A percentile compares a stretch with the other conserved stretches of the same genome.
Conservation (phyloP, 2,329 filamentous ascomycete genomes). For the Phoma sp. region DNA sequence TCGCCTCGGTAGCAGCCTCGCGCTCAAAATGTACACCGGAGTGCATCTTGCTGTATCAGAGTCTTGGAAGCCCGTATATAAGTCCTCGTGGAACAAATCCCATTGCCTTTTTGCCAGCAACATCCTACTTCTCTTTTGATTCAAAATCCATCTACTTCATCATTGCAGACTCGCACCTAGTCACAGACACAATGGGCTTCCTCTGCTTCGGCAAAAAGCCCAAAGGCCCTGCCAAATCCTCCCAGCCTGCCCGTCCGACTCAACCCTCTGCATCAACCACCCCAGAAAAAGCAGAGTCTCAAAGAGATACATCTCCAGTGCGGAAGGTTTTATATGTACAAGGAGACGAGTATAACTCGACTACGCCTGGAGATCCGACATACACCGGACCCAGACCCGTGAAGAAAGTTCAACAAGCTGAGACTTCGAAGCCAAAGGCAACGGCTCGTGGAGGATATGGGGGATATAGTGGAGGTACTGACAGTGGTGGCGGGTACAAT, state of each 20-base stretch:
- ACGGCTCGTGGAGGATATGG: background rate
- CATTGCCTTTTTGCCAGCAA: background rate
- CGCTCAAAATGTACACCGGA: background rate
- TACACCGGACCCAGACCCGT: no score
- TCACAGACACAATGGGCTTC: background rate
- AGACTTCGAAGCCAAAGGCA: no score
- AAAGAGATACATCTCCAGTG: no score
- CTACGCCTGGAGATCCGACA: no score
- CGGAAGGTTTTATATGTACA: no score
- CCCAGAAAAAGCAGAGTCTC: background rate
- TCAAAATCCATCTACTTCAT: background rate
- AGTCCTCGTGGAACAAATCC: background rate
- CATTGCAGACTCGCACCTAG: background rate
- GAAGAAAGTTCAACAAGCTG: no score
- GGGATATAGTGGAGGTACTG: background rate
- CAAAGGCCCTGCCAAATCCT: background rate
- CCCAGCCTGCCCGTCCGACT: background rate
- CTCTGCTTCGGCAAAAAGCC: conserved; percentile 10
- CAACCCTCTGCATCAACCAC: background rate
- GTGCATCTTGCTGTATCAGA: background rate
- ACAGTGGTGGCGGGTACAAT: background rate
- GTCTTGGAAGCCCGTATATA: background rate
- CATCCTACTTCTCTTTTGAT: background rate
- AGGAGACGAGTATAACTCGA: no score
- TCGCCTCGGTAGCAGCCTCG: conserved; percentile 7